These are phyloP conservation scores for Podaxis sp. DNA, from an alignment of 768 basidiomycete species.

Conservation along the genomic window DNA sequence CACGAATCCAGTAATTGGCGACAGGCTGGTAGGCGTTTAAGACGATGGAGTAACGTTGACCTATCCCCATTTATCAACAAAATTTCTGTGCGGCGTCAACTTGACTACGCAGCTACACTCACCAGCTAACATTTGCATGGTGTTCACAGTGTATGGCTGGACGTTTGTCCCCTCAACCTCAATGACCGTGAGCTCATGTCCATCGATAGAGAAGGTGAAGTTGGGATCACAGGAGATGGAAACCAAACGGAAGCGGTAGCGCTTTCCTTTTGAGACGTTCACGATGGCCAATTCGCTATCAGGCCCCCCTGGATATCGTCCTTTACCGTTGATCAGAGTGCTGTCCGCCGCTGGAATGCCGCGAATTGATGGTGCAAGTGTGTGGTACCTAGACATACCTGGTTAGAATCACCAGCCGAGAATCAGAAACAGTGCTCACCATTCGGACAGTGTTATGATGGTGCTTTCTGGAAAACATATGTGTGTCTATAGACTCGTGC, in stretches of 20 bases:
- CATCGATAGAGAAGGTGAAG: constrained; percentile 39
- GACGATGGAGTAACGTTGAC: constrained; percentile 39
- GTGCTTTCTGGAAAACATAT: constrained; percentile 33
- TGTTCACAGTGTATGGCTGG: constrained; percentile 32
- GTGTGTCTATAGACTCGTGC: neutral
- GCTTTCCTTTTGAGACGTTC: constrained; percentile 35
- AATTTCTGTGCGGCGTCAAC: constrained; percentile 29
- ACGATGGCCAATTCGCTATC: constrained; percentile 33
- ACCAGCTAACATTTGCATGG: constrained; percentile 39
- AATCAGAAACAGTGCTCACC: constrained; percentile 23
- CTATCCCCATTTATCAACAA: constrained; percentile 32
- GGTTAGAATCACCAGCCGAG: neutral
- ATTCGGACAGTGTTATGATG: constrained; percentile 41
- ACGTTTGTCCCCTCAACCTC: constrained; percentile 38
- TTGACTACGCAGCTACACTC: constrained; percentile 28
- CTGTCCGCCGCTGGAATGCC: constrained; percentile 23
- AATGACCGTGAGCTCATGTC: constrained; percentile 38
- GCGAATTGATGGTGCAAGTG: constrained; percentile 17
- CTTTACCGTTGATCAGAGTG: constrained; percentile 49
- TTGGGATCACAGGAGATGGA: constrained; percentile 44
- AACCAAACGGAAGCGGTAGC: constrained; percentile 55
- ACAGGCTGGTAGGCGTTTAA: constrained; percentile 40
- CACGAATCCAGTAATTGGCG: constrained; percentile 56
- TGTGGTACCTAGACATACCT: constrained; percentile 28
- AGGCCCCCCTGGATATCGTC: constrained; percentile 39